Base-by-base conservation (phyloP, 2,329 filamentous ascomycete species). In the Colletotrichum echinochloae region DNA sequence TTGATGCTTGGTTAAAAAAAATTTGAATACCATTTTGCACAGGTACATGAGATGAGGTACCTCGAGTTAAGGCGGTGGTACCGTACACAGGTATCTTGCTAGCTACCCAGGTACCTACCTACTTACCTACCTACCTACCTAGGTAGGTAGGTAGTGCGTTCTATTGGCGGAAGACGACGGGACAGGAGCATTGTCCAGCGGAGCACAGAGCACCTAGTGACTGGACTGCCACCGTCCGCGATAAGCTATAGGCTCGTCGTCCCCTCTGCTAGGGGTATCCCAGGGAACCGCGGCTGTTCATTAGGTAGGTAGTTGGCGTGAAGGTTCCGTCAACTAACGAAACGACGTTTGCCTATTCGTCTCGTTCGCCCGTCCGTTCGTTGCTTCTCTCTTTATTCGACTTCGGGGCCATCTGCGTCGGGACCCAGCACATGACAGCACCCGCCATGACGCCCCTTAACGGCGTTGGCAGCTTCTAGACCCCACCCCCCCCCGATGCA, bases 161-260 rank as follows among this genome's bases (percentile, higher is more conserved):
- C 33, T 37, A 55, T 55, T 55, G 51, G 51, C 33, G 9, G 1
- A 60, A 14, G 26, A 60, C 28, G 3, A 26, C 30, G 41, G 28
- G 26, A 33, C 12, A 28, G 51, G 33, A 62, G 64, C 51, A 62
- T 64, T 52, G 67, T 70, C 57, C 57, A 59, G 63, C 41, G 30
- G 51, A 67, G 64, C 57, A 62, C 67, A 67, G 62, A 57, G 63
- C 64, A 62, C n/a, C 26, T 46, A 41, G 67, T 52, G 64, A 62
- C 64, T 35, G 23, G 33, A 55, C 23, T 35, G 52, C 64, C 23
- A 52, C 60, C 39, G 33, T 44, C 35, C 49, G 28, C 41, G 28
- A 51, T 49, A 30, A 46, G 49, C 39, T n/a, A 66, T 56, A 62
- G 65, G 41, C 49, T 48, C 16, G 26, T 66, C 23, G 46, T 23